A percentile compares a stretch with the other conserved stretches of the same genome.
Conservation (phyloP, 2,329 filamentous ascomycete genomes). For the Aureobasidium namibiae region DNA sequence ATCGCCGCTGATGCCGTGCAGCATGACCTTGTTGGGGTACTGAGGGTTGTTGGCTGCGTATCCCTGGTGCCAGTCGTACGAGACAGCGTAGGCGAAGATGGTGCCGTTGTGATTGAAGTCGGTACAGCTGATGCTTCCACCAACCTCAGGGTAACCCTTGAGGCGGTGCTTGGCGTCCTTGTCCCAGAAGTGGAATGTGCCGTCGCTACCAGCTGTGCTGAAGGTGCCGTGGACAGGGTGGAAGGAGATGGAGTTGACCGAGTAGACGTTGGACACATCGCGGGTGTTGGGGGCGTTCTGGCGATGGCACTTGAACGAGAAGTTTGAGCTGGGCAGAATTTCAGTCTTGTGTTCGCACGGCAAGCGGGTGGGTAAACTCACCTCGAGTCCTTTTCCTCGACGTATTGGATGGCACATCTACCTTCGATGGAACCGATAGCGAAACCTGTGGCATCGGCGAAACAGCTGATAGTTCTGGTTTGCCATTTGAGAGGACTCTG, state of each 20-base stretch:
- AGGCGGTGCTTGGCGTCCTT: constrained; percentile 46
- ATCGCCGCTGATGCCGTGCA: constrained; percentile 40
- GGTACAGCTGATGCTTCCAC: constrained; percentile 78
- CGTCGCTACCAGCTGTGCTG: constrained; percentile 88
- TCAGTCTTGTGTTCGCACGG: background rate
- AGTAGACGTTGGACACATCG: constrained; percentile 80
- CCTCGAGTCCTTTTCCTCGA: constrained; percentile 86
- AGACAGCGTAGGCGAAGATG: constrained; percentile 59
- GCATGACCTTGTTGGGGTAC: constrained; percentile 43
- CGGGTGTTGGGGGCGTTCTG: constrained; percentile 55
- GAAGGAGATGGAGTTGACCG: constrained; percentile 96
- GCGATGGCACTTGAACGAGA: constrained; percentile 98
- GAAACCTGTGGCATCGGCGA: constrained; percentile 83
- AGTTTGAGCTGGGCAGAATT: constrained; percentile 56
- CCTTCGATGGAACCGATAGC: constrained; percentile 96
- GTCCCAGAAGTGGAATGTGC: constrained; percentile 96
- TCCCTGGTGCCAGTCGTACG: constrained; percentile 98
- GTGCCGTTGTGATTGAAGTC: constrained; percentile 81
- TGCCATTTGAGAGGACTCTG: constrained; percentile 98
- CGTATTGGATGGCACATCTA: constrained; percentile 94
- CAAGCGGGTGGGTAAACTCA: constrained; percentile 17
- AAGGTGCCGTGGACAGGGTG: constrained; percentile 97
- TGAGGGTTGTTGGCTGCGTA: constrained; percentile 70
- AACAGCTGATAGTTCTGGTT: constrained; percentile 90
- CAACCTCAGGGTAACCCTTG: constrained; percentile 56